Percentiles rank a stretch among this genome's conserved stretches.
phyloP scores from a whole-genome alignment of 768 basidiomycete species.

The Gloeopeniophorella convolvens region DNA sequence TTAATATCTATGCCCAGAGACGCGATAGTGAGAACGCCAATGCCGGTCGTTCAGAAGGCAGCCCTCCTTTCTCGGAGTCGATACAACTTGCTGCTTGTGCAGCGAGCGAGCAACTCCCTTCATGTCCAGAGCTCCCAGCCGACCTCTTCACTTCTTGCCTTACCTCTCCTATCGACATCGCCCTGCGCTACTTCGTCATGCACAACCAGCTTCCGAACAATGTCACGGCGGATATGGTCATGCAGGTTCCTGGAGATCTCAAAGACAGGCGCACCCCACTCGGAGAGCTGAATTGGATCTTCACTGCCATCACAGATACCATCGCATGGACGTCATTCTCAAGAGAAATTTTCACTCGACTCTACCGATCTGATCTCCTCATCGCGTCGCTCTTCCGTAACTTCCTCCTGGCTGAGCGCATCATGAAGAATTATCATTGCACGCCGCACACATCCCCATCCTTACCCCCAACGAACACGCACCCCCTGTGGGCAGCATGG shows the following conservation, averaged over 20 bases:
- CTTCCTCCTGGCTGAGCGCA: constrained; percentile 92
- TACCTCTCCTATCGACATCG: constrained; percentile 97
- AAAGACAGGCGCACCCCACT: constrained; percentile 95
- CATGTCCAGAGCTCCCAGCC: constrained; percentile 93
- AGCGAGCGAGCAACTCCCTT: constrained; percentile 85
- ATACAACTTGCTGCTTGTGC: constrained; percentile 94
- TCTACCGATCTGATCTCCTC: constrained; percentile 92
- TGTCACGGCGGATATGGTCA: constrained; percentile 82
- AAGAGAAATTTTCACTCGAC: constrained; percentile 83
- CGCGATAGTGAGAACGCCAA: constrained; percentile 60
- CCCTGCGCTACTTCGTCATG: constrained; percentile 89
- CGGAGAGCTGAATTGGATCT: constrained; percentile 99
- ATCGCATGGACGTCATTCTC: constrained; percentile 99
- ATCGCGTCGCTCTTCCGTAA: constrained; percentile 97
- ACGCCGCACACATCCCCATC: constrained; percentile 91
- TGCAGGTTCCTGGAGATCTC: constrained; percentile 93
- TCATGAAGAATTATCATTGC: constrained; percentile 97
- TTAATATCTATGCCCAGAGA: constrained; percentile 70
- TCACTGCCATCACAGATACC: constrained; percentile 97
- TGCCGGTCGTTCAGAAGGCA: constrained; percentile 52
- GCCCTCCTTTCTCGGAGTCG: constrained; percentile 73
- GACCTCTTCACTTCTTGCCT: constrained; percentile 97
- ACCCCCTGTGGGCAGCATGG: constrained; percentile 96
- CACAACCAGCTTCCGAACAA: constrained; percentile 79
- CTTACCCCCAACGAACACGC: constrained; percentile 93